Conservation (phyloP, 371 early-diverging fungal species). For the Nematocida sp. region DNA sequence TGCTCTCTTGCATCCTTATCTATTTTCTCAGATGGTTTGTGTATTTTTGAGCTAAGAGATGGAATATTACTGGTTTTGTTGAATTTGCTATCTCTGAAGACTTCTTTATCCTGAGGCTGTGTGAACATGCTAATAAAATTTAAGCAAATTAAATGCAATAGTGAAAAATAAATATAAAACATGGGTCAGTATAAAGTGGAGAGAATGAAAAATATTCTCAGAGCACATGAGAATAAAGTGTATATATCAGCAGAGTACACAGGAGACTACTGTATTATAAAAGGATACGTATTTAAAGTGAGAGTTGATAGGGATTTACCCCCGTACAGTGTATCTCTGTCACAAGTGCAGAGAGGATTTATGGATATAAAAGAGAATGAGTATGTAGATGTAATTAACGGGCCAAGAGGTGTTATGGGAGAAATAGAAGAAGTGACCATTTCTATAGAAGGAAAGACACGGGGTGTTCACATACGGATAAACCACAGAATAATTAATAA, state of each 20-base stretch:
- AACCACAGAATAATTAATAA: conserved; percentile 1
- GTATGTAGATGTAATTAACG: conserved; percentile 19
- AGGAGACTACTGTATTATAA: conserved; percentile 31
- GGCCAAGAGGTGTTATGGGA: conserved; percentile 1
- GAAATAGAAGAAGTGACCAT: conserved; percentile 24
- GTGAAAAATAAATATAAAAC: conserved; percentile 48
- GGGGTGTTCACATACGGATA: conserved; percentile 22
- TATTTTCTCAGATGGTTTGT: background rate
- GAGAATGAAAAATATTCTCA: conserved; percentile 38
- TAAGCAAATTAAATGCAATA: conserved; percentile 28
- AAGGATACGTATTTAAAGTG: conserved; percentile 37
- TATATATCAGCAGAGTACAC: conserved; percentile 30
- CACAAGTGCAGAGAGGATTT: conserved; percentile 46
- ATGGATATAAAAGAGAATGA: conserved; percentile 12
- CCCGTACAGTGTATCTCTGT: conserved; percentile 35
- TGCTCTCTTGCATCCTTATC: conserved; percentile 19
- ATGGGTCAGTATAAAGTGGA: conserved; percentile 46
- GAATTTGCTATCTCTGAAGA: conserved; percentile 14
- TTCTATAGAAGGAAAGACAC: conserved; percentile 25
- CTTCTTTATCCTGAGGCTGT: conserved; percentile 37
- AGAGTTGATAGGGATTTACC: conserved; percentile 1
- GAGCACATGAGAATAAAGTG: conserved; percentile 50
- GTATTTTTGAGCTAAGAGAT: conserved; percentile 8
- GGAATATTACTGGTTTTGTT: background rate
- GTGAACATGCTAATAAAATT: conserved; percentile 51